Conservation (phyloP, 805 yeast species). For the Priceomyces medius region DNA sequence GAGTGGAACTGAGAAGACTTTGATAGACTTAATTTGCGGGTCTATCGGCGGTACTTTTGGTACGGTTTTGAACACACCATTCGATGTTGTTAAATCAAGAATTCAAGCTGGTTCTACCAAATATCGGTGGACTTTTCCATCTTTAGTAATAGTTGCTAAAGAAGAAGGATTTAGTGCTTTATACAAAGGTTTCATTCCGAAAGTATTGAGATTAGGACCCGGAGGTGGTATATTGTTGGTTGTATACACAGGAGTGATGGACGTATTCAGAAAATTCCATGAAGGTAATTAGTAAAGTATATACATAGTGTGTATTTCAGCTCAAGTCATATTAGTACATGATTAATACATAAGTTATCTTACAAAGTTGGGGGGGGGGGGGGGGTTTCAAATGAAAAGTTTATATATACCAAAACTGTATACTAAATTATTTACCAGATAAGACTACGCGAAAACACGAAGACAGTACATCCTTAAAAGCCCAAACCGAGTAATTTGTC, state of each 20-base stretch:
- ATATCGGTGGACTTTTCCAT: slow-evolving; percentile 90
- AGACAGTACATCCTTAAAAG: neutral
- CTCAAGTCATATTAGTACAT: too few species aligned
- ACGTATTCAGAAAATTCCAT: slow-evolving; percentile 73
- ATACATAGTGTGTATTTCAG: neutral
- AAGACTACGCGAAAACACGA: too few species aligned
- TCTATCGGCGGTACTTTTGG: slow-evolving; percentile 96
- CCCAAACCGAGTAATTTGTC: neutral
- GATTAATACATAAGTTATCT: too few species aligned
- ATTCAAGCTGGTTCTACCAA: slow-evolving; percentile 89
- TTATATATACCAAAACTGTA: too few species aligned
- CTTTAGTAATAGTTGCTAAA: slow-evolving; percentile 66
- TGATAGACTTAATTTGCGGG: slow-evolving; percentile 89
- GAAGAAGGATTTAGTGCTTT: slow-evolving; percentile 94
- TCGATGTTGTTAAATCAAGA: slow-evolving; percentile 96
- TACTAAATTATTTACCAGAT: too few species aligned
- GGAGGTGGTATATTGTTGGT: slow-evolving; percentile 98
- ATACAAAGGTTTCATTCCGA: slow-evolving; percentile 95
- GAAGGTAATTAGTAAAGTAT: slow-evolving; percentile 6
- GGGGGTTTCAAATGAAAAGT: too few species aligned
- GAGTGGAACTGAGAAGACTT: slow-evolving; percentile 67
- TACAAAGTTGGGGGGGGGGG: too few species aligned
- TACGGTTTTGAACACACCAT: slow-evolving; percentile 93
- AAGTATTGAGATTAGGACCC: slow-evolving; percentile 95
- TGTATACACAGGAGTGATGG: slow-evolving; percentile 94